phyloP scores from a whole-genome alignment of 345 rosid species.

The Sisymbrium altissimum region DNA sequence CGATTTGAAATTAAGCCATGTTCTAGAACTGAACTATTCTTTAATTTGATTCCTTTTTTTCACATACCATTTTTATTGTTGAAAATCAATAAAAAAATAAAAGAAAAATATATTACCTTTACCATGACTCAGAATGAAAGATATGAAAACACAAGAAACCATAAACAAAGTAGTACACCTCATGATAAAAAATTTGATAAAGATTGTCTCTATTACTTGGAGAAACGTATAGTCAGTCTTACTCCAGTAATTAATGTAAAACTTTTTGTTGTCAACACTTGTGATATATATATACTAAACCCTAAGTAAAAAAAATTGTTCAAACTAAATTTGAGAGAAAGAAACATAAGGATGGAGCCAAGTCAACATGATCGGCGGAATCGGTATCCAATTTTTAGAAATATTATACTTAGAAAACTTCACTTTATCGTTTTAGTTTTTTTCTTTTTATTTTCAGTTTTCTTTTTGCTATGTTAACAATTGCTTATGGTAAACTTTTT shows the following conservation, averaged over 20 bases:
- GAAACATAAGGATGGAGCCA: not conserved
- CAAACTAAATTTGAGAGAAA: not conserved
- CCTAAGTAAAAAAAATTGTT: not conserved
- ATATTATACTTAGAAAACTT: not conserved
- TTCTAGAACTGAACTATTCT: not conserved
- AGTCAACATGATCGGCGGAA: not conserved
- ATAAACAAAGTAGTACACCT: not conserved
- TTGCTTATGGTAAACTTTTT: no score
- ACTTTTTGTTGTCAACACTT: not conserved
- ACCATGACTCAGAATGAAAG: not conserved
- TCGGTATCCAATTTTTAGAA: not conserved
- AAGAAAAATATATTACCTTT: conserved; percentile 1
- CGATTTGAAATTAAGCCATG: not conserved
- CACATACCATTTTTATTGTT: not conserved
- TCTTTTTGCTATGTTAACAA: not conserved
- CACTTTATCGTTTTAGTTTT: no score
- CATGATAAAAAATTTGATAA: not conserved
- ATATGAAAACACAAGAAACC: conserved; percentile 5
- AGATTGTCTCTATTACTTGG: not conserved
- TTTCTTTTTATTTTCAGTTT: not conserved
- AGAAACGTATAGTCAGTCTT: not conserved
- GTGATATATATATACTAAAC: not conserved
- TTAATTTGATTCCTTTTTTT: not conserved
- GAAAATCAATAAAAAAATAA: not conserved
- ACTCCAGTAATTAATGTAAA: not conserved